Conservation (phyloP, 805 yeast genomes). For the Maudiozyma saulgeensis region DNA sequence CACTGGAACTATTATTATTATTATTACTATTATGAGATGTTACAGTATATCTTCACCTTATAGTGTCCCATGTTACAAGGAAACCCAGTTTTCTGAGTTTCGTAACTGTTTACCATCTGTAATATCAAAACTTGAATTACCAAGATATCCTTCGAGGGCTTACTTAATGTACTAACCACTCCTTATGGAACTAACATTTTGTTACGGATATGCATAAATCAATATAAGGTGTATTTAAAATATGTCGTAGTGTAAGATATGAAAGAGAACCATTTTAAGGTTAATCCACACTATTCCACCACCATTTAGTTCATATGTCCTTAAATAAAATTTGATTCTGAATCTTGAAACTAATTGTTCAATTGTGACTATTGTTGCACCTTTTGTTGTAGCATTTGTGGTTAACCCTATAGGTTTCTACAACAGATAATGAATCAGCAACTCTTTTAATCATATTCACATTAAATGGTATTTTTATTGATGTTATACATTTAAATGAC, state of each 20-base stretch:
- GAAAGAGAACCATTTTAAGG: too few relatives aligned
- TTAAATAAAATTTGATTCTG: too few relatives aligned
- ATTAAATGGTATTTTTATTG: not conserved
- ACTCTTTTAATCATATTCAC: not conserved
- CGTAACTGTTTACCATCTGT: not conserved
- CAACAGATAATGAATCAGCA: not conserved
- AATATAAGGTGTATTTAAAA: too few relatives aligned
- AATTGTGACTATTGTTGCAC: too few relatives aligned
- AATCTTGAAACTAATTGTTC: slow-evolving; percentile 14
- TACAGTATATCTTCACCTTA: not conserved
- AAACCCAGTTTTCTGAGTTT: too few relatives aligned
- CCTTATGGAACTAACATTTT: slow-evolving; percentile 14
- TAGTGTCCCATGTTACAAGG: too few relatives aligned
- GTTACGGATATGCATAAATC: too few relatives aligned
- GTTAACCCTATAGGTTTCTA: too few relatives aligned
- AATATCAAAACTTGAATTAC: not conserved
- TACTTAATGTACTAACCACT: slow-evolving; percentile 17
- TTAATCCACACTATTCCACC: too few relatives aligned
- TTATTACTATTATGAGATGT: not conserved
- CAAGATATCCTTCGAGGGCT: not conserved
- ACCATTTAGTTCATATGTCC: too few relatives aligned
- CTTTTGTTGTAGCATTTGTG: too few relatives aligned
- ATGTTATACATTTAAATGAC: not conserved
- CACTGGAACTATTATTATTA: not conserved
- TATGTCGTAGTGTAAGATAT: too few relatives aligned